Base-by-base conservation (phyloP, 257 asterid genomes). In the Cruciata laevipes region DNA sequence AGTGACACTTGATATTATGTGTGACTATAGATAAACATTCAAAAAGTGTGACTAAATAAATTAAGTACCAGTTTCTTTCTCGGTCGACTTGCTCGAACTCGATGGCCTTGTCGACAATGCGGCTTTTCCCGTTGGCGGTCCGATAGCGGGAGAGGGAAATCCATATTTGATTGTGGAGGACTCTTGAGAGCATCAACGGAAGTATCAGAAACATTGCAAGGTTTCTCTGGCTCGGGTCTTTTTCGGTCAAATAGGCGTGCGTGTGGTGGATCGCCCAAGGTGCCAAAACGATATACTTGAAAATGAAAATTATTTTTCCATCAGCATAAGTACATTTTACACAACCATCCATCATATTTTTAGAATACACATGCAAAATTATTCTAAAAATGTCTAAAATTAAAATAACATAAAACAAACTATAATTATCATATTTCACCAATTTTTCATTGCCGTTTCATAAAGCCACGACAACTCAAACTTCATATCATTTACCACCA, bases 81-180 rank as follows among this genome's bases (percentile, higher is more conserved):
- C 98, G 52, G 31, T 89, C 98, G 52, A 91, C 89, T 69, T 91
- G 98, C 7, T 91, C 98, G 52, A 91, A 91, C 13, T 91, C 98
- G 27, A 91, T 91, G 77, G 61, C 71, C 82, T 82, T 87, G 42
- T 91, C 98, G 32, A 91, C 89, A 3, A 91, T 91, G 40, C 98
- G 49, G 62, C 75, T 84, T 10, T 58, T 65, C 14, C 98, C 98
- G 58, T 79, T 89, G 18, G 98, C 98, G 0, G 96, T 89, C 25
- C 83, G 75, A 35, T 85, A 68, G 12, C 98, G 91, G 6, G 95
- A 89, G 31, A 76, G 51, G 0, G 94, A 85, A 49, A 91, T 89
- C 96, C 98, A 91, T 3, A 91, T 66, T 68, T 83, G 96, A 58
- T 84, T 80, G 73, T 87, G 95, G 17, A 91, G 66, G 71, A 84